Conservation (phyloP, 2,329 filamentous ascomycete species). For the Calonectria pteridis region DNA sequence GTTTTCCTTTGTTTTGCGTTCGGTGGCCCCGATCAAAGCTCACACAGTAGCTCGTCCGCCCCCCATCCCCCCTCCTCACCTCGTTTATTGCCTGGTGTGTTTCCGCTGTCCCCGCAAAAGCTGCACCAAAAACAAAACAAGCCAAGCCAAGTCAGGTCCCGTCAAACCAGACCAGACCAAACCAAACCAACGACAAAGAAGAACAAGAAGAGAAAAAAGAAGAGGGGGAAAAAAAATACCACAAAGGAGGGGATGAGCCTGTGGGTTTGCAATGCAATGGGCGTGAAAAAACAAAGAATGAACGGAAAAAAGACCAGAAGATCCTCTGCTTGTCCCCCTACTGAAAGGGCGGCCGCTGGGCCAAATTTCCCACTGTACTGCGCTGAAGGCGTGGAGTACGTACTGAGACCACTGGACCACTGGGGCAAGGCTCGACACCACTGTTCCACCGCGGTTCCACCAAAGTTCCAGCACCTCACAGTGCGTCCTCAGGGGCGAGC, state of each 20-base stretch:
- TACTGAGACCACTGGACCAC: not conserved
- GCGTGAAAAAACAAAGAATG: not conserved
- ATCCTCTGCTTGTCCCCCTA: not conserved
- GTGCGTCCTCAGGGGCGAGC: conserved; percentile 11
- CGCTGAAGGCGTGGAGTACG: not conserved
- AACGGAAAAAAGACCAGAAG: conserved; percentile 4
- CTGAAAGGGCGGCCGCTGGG: not conserved
- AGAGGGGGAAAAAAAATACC: not conserved
- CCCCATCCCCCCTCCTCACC: not conserved
- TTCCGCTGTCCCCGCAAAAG: not conserved
- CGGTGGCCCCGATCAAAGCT: conserved; percentile 9
- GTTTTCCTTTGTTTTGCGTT: conserved; percentile 5
- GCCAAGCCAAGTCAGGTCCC: not conserved
- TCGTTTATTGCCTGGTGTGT: not conserved
- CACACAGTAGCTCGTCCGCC: not conserved
- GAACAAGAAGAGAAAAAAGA: not conserved
- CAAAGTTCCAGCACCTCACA: conserved; percentile 23
- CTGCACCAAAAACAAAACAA: not conserved
- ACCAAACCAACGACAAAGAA: not conserved
- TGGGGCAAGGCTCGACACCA: conserved; percentile 1
- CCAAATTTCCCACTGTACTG: not conserved
- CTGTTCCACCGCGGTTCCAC: conserved; percentile 15
- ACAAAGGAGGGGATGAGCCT: conserved; percentile 26
- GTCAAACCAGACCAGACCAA: not conserved
- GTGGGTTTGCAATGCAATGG: conserved; percentile 5